Evolutionary conservation across 2,329 filamentous ascomycete genomes (phyloP).

Genomic region (Aspergillus brunneoviolaceus): DNA sequence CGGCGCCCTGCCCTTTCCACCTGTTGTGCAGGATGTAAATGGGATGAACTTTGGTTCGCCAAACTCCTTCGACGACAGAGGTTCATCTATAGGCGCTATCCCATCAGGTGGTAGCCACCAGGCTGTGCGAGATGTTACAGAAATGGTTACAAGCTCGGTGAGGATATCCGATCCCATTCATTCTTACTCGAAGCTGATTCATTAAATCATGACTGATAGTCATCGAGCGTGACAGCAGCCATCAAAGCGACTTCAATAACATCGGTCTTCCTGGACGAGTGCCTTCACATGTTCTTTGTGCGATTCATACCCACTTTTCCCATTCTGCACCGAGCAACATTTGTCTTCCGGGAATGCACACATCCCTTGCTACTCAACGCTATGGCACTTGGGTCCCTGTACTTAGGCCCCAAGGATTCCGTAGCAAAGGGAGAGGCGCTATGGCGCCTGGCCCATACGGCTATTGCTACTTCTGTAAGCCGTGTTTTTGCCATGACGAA

Average conservation of each 20-base stretch:
- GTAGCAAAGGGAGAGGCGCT: conserved; percentile 47
- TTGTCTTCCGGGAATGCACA: conserved; percentile 46
- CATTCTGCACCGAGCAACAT: conserved; percentile 46
- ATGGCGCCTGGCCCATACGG: conserved; percentile 48
- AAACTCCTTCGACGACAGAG: conserved; percentile 38
- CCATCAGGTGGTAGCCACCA: conserved; percentile 44
- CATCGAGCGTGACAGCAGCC: conserved; percentile 46
- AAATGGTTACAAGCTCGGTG: conserved; percentile 46
- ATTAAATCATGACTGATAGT: conserved; percentile 23
- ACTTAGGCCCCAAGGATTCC: conserved; percentile 45
- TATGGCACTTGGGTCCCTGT: conserved; percentile 49
- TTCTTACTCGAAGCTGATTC: background rate
- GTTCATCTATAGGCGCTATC: conserved; percentile 38
- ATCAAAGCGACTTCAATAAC: conserved; percentile 46
- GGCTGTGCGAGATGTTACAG: conserved; percentile 48
- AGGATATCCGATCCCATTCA: conserved; percentile 13
- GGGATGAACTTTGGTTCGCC: conserved; percentile 36
- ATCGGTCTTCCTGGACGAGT: conserved; percentile 49
- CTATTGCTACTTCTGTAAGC: conserved; percentile 43
- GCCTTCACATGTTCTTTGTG: conserved; percentile 50
- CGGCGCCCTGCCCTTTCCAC: conserved; percentile 42
- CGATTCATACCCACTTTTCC: conserved; percentile 50
- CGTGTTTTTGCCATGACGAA: background rate
- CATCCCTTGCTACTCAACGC: conserved; percentile 47
- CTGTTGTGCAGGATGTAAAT: conserved; percentile 31